These are phyloP conservation scores for Geranium rotundifolium DNA, from an alignment of 345 rosid genomes.

Conservation along the genomic window DNA sequence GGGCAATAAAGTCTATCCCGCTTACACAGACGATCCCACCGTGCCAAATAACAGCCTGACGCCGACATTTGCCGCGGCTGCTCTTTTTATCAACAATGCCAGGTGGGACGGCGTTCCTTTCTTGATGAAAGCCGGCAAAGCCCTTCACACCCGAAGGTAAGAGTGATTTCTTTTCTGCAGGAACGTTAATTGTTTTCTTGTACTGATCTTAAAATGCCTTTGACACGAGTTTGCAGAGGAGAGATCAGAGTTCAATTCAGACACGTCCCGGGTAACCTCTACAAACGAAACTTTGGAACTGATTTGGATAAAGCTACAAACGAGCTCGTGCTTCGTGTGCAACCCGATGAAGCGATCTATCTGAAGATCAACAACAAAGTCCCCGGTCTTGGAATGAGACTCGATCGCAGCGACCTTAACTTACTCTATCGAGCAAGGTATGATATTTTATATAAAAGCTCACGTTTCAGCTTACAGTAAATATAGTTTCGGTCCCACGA, in stretches of 20 bases:
- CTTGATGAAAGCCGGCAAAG: slow-evolving; percentile 90
- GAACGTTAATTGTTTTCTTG: neutral
- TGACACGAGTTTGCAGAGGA: slow-evolving; percentile 33
- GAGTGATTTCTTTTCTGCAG: neutral
- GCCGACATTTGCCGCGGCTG: slow-evolving; percentile 90
- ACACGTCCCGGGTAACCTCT: slow-evolving; percentile 83
- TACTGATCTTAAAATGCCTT: neutral
- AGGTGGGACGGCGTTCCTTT: slow-evolving; percentile 98
- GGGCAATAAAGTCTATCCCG: slow-evolving; percentile 45
- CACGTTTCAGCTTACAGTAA: neutral
- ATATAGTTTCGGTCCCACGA: no score
- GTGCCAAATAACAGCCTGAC: slow-evolving; percentile 64
- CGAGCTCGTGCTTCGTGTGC: slow-evolving; percentile 84
- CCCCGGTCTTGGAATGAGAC: slow-evolving; percentile 92
- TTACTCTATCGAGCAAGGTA: slow-evolving; percentile 65
- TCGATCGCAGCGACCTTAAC: slow-evolving; percentile 81
- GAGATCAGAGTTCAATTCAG: slow-evolving; percentile 91
- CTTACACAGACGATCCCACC: slow-evolving; percentile 65
- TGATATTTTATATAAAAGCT: neutral
- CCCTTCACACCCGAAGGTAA: slow-evolving; percentile 67
- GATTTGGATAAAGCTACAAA: slow-evolving; percentile 71
- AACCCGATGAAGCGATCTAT: slow-evolving; percentile 95
- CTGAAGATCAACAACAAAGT: slow-evolving; percentile 91
- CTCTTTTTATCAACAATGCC: slow-evolving; percentile 74
- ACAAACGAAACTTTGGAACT: slow-evolving; percentile 58